Base-by-base conservation (phyloP, 768 basidiomycete genomes). In the Lentinula edodes region DNA sequence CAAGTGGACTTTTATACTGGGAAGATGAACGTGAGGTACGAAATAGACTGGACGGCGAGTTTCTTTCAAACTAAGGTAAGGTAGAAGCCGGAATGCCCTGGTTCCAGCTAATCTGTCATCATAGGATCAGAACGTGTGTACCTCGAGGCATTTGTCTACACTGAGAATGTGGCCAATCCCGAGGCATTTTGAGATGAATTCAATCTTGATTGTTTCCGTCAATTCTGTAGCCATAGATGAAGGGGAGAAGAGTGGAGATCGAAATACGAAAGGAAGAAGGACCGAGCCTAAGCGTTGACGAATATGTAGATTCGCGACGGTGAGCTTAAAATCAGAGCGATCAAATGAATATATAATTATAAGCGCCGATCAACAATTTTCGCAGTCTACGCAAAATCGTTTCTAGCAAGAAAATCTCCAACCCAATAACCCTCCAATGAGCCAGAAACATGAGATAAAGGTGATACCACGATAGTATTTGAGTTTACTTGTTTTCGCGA, bases 111-210 rank as follows among this genome's bases (percentile, higher is more conserved):
- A 67, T 69, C 70, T 69, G 71, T 52, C 55, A 55, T 59, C 58
- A 59, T 58, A 48, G 75, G 75, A 79, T 78, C 77, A 76, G 71
- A 80, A 78, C 80, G 80, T 80, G 80, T 71, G 65, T 63, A 68
- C 78, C 79, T 76, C 76, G 71, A 76, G 78, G 77, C 74, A 62
- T 62, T 62, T 58, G 61, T 61, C 60, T 36, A 54, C 35, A 39
- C 34, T 41, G 53, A 15, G 12, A 18, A 23, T 20, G 16, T 54
- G 35, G 58, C 38, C 54, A 16, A 18, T 39, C 41, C 54, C 23
- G 54, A 52, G 39, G n/a, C 53, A 39, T 54, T 23, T 38, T n/a
- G 20, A 10, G 38, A 35, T 34, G 34, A 13, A 54, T 54, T 28
- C 15, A 50, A 23, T 50, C 20, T 20, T 9, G 20, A 32, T 18